Conservation (phyloP, 768 basidiomycete genomes). For the Suillus bovinus region DNA sequence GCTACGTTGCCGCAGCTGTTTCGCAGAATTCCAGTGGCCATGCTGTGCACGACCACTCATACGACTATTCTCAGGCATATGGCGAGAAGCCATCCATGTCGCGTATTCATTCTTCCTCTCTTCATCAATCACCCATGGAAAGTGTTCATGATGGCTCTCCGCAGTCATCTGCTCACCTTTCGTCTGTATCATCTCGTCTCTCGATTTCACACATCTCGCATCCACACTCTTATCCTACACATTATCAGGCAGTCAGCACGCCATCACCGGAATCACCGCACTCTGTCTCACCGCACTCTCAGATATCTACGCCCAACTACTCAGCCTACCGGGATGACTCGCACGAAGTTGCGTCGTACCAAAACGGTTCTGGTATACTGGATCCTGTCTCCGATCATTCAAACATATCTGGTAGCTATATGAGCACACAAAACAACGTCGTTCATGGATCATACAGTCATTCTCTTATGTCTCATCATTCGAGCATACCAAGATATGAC, state of each 20-base stretch:
- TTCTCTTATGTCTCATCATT: slow-evolving; percentile 26
- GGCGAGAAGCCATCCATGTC: slow-evolving; percentile 31
- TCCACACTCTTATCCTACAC: slow-evolving; percentile 45
- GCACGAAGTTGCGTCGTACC: slow-evolving; percentile 40
- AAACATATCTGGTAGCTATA: slow-evolving; percentile 27
- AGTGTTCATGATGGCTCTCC: slow-evolving; percentile 31
- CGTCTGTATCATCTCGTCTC: slow-evolving; percentile 50
- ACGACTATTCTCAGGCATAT: slow-evolving; percentile 29
- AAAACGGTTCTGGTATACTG: slow-evolving; percentile 29
- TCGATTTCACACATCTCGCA: slow-evolving; percentile 63
- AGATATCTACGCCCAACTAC: slow-evolving; percentile 38
- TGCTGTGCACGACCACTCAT: slow-evolving; percentile 27
- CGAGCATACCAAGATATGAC: slow-evolving; percentile 38
- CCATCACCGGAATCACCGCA: slow-evolving; percentile 55
- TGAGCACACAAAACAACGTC: slow-evolving; percentile 30
- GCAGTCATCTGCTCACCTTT: slow-evolving; percentile 30
- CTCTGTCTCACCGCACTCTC: slow-evolving; percentile 42
- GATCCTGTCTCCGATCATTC: slow-evolving; percentile 33
- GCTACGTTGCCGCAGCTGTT: slow-evolving; percentile 24
- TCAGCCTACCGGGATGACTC: slow-evolving; percentile 47
- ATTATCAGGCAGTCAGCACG: slow-evolving; percentile 37
- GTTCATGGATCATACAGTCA: slow-evolving; percentile 24
- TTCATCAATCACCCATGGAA: slow-evolving; percentile 30
- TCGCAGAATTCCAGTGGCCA: slow-evolving; percentile 24
- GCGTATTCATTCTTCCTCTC: slow-evolving; percentile 29